Percentiles rank a stretch among this genome's conserved stretches.
Evolutionary conservation across 2,329 filamentous ascomycete genomes (phyloP).

Genomic region (Colletotrichum endophyticum): DNA sequence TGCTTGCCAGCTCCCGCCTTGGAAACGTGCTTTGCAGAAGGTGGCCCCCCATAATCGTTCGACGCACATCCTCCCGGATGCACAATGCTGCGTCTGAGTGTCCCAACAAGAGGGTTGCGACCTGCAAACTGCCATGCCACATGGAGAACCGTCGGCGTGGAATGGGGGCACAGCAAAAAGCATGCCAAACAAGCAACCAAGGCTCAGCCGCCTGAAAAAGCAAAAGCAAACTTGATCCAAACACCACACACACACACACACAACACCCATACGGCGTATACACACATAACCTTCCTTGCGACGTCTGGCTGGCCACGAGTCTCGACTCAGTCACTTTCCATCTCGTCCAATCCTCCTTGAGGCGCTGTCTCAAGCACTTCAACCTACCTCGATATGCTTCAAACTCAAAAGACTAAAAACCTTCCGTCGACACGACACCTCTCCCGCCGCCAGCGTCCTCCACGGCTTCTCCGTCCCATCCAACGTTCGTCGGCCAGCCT

Average conservation of each 20-base stretch:
- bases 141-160: neutral
- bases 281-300: neutral
- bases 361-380: neutral
- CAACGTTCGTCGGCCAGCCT: neutral
- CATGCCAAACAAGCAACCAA: neutral
- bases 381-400: constrained; percentile 1
- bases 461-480: neutral
- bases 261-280: too few species aligned
- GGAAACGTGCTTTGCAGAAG: neutral
- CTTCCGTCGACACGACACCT: neutral
- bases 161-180: neutral
- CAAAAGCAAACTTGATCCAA: neutral
- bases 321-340: neutral
- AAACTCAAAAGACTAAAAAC: constrained; percentile 1
- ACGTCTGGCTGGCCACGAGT: neutral
- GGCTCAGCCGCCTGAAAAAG: neutral
- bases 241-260: neutral
- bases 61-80: neutral
- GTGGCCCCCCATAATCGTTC: neutral
- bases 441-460: neutral
- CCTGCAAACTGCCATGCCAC: constrained; percentile 9
- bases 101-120: neutral
- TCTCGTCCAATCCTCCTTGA: neutral
- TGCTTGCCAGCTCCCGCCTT: neutral
- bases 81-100: neutral